Evolutionary conservation across 192 early-diverging fungal genomes (phyloP), one percentile per base, ranked within the genome.

Genomic region (Dissophora ornata): DNA sequence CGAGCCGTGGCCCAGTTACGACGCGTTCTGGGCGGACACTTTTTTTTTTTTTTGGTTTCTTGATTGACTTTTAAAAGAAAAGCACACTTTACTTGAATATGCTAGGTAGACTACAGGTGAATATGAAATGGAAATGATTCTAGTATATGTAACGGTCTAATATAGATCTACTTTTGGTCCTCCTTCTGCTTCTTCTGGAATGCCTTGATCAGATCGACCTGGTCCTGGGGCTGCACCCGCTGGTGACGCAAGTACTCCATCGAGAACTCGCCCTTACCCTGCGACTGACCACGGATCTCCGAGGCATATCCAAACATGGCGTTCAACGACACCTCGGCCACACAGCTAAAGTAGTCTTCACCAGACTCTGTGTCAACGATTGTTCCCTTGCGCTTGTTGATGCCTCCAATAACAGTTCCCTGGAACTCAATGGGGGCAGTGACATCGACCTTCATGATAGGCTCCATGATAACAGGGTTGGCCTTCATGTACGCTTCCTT

Each of bases 301-400:
- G 95, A 95, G 48, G 96, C 95, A 80, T 96, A 97, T 21, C 96
- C 96, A 91, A 99, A 99, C 97, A 99, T 99, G 58, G 94, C 94
- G 82, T 99, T 99, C 64, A 99, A 81, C 4, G 96, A 93, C 26
- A 99, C 97, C 69, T 96, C 92, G 21, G 92, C 91, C 44, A 84
- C 82, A 28, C 94, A 87, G 21, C 90, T 90, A 50, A 96, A 93
- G 82, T 95, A 95, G 54, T 97, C 96, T 69, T 99, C 95, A 33
- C 92, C 90, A 4, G 95, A 89, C 50, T 96, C 96, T 1, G 95
- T 93, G 70, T 99, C 94, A 33, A 93, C 81, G 61, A 99, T 95
- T 1, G 93, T 94, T 52, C 96, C 97, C 85, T 97, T 97, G 64
- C 97, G 92, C 87, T 97, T 97, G 86, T 99, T 99, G 46, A 99